phyloP scores from a whole-genome alignment of 2,329 filamentous ascomycete species.

The Fusarium irregulare region DNA sequence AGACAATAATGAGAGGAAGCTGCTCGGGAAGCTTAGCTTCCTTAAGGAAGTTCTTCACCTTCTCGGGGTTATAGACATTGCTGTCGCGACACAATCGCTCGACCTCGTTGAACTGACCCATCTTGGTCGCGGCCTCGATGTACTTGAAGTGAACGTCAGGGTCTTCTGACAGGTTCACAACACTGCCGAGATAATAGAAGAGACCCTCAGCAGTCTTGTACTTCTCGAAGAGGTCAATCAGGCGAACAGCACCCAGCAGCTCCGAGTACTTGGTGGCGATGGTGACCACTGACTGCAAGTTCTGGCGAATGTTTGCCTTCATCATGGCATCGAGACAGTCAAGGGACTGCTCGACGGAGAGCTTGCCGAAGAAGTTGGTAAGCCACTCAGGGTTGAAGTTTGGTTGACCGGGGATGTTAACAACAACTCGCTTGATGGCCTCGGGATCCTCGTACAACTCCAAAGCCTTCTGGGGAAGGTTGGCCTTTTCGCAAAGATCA shows the following conservation, averaged over 20 bases:
- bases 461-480: slow-evolving; percentile 85
- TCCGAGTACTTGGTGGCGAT: slow-evolving; percentile 99
- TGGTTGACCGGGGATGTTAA: slow-evolving; percentile 83
- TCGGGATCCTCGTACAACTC: slow-evolving; percentile 95
- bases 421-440: slow-evolving; percentile 88
- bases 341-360: slow-evolving; percentile 94
- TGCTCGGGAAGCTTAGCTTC: slow-evolving; percentile 93
- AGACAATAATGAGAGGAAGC: slow-evolving; percentile 96
- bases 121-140: slow-evolving; percentile 94
- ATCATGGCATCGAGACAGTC: slow-evolving; percentile 97
- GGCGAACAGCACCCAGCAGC: slow-evolving; percentile 83
- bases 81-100: slow-evolving; percentile 97
- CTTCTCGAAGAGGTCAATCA: slow-evolving; percentile 96
- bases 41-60: slow-evolving; percentile 99
- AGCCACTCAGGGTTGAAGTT: slow-evolving; percentile 94
- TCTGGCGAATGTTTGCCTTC: slow-evolving; percentile 95
- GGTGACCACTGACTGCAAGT: slow-evolving; percentile 92
- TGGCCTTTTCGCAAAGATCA: slow-evolving; percentile 91
- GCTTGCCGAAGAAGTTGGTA: slow-evolving; percentile 89
- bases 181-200: slow-evolving; percentile 97
- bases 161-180: slow-evolving; percentile 96
- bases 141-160: slow-evolving; percentile 99
- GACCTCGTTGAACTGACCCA: slow-evolving; percentile 94
- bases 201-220: slow-evolving; percentile 97
- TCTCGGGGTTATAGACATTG: slow-evolving; percentile 89